phyloP scores from a whole-genome alignment of 2,329 filamentous ascomycete genomes.

The Xylariaceae sp. region DNA sequence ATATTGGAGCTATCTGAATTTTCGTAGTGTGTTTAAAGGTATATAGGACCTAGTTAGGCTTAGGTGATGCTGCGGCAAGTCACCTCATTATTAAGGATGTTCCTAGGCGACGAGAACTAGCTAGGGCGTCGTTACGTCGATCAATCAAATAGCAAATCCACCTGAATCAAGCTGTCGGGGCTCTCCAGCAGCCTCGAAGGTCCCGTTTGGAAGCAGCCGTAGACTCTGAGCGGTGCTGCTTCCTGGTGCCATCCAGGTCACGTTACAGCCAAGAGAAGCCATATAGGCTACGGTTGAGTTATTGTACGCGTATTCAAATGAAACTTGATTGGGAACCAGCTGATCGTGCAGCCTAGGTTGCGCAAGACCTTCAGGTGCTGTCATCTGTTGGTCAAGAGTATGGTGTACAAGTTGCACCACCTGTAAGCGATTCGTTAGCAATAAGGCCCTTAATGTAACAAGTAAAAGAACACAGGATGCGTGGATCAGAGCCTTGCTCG shows the following conservation, averaged over 20 bases:
- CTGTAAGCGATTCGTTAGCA: too few relatives aligned
- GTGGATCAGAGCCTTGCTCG: too few relatives aligned
- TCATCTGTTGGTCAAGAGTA: conserved; percentile 65
- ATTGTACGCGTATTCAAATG: conserved; percentile 70
- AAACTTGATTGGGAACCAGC: conserved; percentile 63
- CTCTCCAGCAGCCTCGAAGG: conserved; percentile 78
- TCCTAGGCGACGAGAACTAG: too few relatives aligned
- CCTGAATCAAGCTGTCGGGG: conserved; percentile 74
- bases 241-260: conserved; percentile 64
- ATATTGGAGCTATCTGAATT: too few relatives aligned
- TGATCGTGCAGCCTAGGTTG: conserved; percentile 78
- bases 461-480: too few relatives aligned
- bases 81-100: too few relatives aligned
- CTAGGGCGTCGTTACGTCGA: not conserved
- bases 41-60: too few relatives aligned
- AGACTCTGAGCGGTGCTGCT: conserved; percentile 71
- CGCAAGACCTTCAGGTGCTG: conserved; percentile 58
- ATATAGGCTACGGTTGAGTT: conserved; percentile 66
- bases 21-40: too few relatives aligned
- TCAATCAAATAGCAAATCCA: conserved; percentile 50
- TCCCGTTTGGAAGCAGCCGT: conserved; percentile 56
- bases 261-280: conserved; percentile 65
- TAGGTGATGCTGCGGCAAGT: too few relatives aligned
- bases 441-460: too few relatives aligned
- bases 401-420: conserved; percentile 76